A percentile compares a stretch with the other conserved stretches of the same genome.
phyloP scores from a whole-genome alignment of 2,329 filamentous ascomycete species.

The Colletotrichum phormii region DNA sequence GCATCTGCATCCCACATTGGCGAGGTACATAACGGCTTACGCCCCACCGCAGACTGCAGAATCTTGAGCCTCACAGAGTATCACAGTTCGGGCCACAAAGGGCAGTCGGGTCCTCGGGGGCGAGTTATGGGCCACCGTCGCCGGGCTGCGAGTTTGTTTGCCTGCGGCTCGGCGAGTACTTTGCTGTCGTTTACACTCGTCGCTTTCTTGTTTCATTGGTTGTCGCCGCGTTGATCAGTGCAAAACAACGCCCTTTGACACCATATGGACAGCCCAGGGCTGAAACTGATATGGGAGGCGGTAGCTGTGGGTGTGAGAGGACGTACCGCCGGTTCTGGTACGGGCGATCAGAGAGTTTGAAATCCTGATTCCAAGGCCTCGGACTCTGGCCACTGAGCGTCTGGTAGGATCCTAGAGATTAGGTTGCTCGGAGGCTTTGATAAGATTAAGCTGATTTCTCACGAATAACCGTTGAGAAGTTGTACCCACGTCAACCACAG shows the following conservation, averaged over 20 bases:
- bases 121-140: background rate
- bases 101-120: background rate
- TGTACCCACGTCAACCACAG: background rate
- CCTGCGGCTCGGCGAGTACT: conserved; percentile 14
- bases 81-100: conserved; percentile 18
- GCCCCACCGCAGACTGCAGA: conserved; percentile 15
- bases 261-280: conserved; percentile 10
- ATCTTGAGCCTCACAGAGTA: conserved; percentile 15
- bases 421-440: background rate
- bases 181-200: conserved; percentile 17
- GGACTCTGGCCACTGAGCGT: conserved; percentile 2
- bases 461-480: background rate
- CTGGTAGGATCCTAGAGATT: background rate
- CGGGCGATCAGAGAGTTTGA: background rate
- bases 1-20: conserved; percentile 17
- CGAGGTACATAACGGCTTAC: conserved; percentile 33
- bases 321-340: background rate
- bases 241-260: conserved; percentile 1
- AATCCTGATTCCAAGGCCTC: conserved; percentile 6
- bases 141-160: conserved; percentile 3
- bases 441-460: conserved; percentile 9
- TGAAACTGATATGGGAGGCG: conserved; percentile 12
- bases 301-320: background rate
- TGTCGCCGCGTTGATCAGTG: conserved; percentile 18
- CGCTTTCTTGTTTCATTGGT: conserved; percentile 28